Conservation (phyloP, 768 basidiomycete genomes). For the Panellus pusillus region DNA sequence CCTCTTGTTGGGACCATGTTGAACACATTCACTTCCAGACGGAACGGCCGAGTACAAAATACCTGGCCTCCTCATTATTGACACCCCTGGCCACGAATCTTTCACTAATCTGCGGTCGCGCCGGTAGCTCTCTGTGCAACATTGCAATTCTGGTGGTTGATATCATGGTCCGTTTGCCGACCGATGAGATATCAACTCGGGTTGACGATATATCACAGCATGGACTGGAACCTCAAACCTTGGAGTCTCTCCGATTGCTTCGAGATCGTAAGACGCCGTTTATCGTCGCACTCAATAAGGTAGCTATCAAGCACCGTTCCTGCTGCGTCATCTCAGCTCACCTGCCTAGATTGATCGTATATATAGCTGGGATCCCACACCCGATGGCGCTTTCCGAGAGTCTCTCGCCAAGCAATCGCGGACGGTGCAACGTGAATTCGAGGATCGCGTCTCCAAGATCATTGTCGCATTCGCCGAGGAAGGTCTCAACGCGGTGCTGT, state of each 20-base stretch:
- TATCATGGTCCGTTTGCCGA: conserved; percentile 69
- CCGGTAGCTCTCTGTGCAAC: conserved; percentile 96
- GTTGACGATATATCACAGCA: conserved; percentile 53
- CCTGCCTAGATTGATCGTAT: conserved; percentile 86
- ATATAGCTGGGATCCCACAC: conserved; percentile 91
- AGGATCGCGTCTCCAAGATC: conserved; percentile 81
- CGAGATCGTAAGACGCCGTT: conserved; percentile 95
- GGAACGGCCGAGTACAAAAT: conserved; percentile 90
- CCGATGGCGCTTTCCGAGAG: conserved; percentile 90
- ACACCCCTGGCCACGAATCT: conserved; percentile 99
- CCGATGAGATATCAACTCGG: neutral
- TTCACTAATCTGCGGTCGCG: conserved; percentile 96
- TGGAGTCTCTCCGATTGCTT: conserved; percentile 91
- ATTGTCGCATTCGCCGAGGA: conserved; percentile 97
- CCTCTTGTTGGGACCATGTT: neutral
- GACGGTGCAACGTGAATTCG: conserved; percentile 87
- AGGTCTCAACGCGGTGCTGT: conserved; percentile 90
- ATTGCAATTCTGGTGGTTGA: conserved; percentile 99
- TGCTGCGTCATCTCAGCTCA: conserved; percentile 1
- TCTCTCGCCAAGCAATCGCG: conserved; percentile 80
- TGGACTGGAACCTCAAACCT: conserved; percentile 95
- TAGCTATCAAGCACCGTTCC: conserved; percentile 26
- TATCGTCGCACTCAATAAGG: conserved; percentile 98
- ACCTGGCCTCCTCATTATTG: conserved; percentile 93
- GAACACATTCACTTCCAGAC: conserved; percentile 42